A percentile compares a stretch with the other conserved stretches of the same genome.
Evolutionary conservation across 192 early-diverging fungal genomes (phyloP).

Genomic region (Powellomyces hirtus): DNA sequence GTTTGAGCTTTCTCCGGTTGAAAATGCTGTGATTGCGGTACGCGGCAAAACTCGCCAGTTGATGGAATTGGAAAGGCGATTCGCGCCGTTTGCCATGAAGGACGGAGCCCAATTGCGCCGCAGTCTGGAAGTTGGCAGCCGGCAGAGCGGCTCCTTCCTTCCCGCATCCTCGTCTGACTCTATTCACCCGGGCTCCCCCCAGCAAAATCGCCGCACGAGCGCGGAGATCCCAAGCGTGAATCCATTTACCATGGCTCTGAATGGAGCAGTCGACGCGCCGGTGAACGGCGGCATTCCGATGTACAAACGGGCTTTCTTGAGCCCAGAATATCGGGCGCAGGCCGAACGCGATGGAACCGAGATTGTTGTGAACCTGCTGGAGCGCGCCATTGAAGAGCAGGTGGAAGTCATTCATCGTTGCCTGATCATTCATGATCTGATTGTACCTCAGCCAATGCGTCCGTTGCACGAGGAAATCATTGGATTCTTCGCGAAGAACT

Average conservation of each 20-base stretch:
- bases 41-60: constrained; percentile 68
- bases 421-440: constrained; percentile 55
- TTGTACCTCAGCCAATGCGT: constrained; percentile 66
- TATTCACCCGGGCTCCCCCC: background rate
- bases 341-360: constrained; percentile 20
- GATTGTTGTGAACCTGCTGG: constrained; percentile 45
- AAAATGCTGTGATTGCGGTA: constrained; percentile 73
- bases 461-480: constrained; percentile 63
- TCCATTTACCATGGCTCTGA: constrained; percentile 77
- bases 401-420: constrained; percentile 64
- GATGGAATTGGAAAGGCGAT: constrained; percentile 50
- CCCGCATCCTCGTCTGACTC: background rate
- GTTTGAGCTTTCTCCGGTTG: constrained; percentile 68
- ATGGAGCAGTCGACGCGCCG: constrained; percentile 79
- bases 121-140: constrained; percentile 4
- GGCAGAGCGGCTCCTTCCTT: too few relatives aligned
- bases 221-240: constrained; percentile 49
- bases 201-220: constrained; percentile 1
- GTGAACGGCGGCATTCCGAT: constrained; percentile 80
- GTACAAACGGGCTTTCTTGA: constrained; percentile 70
- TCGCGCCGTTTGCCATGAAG: constrained; percentile 25
- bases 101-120: background rate
- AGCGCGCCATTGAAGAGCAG: constrained; percentile 64
- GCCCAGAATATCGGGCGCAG: constrained; percentile 38
- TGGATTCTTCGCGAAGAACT: constrained; percentile 60